Evolutionary conservation across 768 basidiomycete species (phyloP), one percentile per base, ranked within the genome.

Genomic region (Calocybe indica): DNA sequence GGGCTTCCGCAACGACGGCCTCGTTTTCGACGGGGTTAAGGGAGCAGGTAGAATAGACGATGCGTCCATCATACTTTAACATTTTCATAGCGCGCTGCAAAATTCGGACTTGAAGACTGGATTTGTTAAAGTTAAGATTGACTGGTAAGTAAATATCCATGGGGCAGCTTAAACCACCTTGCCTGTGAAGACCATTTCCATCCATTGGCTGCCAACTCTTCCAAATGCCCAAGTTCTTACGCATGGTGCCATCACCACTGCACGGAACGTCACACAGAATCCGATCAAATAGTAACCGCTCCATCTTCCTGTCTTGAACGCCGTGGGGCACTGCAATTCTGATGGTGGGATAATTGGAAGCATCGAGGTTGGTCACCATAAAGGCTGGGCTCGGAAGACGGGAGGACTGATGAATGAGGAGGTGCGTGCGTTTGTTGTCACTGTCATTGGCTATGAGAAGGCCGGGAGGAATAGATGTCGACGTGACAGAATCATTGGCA

Each of bases 1-100:
- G 72, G 0, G 90, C 92, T 38, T 88, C 84, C 1, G 90, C 86
- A 32, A 98, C 72, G 51, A 98, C 95, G 6, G 96, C 92, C 63
- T 99, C 96, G 61, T 99, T 97, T 67, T 99, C 96, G 9, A 92
- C 77, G 1, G 96, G 96, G 63, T 98, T 98, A 54, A 98, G 72
- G 0, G 94, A 97, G 59, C 96, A 98, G 0, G 96, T 99, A 5
- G 96, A 98, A 63, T 98, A 99, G 12, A 98, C 94, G 52, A 98
- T 86, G 33, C 88, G 83, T 6, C 94, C 95, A n/a, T 83, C 79
- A 8, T 62, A 58, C 30, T 83, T 82, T 36, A 99, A 77, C 67
- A 98, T 77, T 47, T 84, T 82, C 89, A 99, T 96, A 1, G 86
- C 95, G 13, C 96, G 86, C 51, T 86, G 76, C 13, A 98, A 76